Percentiles rank a stretch among this genome's conserved stretches.
Conservation (phyloP, 2,329 filamentous ascomycete genomes). For the Pseudocercospora macadamiae region DNA sequence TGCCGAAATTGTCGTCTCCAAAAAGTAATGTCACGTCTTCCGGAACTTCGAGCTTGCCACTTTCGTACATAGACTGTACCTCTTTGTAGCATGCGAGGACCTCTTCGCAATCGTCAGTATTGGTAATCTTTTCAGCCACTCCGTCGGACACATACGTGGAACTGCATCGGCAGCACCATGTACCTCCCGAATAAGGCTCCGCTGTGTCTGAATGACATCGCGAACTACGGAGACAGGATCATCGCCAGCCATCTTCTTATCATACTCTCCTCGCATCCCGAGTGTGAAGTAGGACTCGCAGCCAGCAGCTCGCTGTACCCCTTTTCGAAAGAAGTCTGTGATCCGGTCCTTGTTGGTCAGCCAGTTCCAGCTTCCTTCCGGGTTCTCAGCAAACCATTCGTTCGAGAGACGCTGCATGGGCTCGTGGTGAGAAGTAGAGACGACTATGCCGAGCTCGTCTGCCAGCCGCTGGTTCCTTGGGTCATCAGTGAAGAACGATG, state of each 20-base stretch:
- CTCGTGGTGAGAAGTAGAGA: slow-evolving; percentile 74
- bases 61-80: slow-evolving; percentile 69
- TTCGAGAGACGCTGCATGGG: slow-evolving; percentile 66
- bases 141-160: not conserved
- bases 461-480: slow-evolving; percentile 68
- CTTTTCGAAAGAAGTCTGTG: slow-evolving; percentile 68
- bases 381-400: slow-evolving; percentile 51
- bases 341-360: slow-evolving; percentile 70
- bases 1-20: slow-evolving; percentile 67
- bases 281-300: slow-evolving; percentile 70
- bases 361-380: slow-evolving; percentile 66
- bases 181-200: not conserved
- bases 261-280: slow-evolving; percentile 70
- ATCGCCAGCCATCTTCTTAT: slow-evolving; percentile 44
- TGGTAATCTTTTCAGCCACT: not conserved
- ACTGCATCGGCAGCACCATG: not conserved
- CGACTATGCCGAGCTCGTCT: slow-evolving; percentile 73
- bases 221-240: not conserved
- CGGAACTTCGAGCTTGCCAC: slow-evolving; percentile 60
- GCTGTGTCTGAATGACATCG: slow-evolving; percentile 1
- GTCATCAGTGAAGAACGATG: slow-evolving; percentile 69
- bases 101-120: slow-evolving; percentile 32
- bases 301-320: slow-evolving; percentile 65
- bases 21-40: slow-evolving; percentile 70
- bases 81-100: slow-evolving; percentile 61